These are phyloP conservation scores for Clathrus columnatus DNA, from an alignment of 768 basidiomycete species.

Conservation along the genomic window DNA sequence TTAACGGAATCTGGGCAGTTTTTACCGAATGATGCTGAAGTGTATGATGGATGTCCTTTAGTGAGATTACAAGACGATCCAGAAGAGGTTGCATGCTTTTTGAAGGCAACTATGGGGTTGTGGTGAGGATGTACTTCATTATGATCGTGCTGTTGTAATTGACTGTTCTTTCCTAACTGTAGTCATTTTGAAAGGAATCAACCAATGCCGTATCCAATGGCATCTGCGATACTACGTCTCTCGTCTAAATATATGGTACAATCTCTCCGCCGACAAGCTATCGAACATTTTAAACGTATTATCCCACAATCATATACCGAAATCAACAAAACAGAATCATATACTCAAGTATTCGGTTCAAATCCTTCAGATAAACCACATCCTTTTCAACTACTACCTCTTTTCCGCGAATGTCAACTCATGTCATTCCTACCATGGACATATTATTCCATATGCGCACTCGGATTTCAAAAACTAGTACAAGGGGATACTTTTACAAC, in stretches of 20 bases:
- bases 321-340: background rate
- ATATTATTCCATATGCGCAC: conserved; percentile 2
- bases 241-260: conserved; percentile 71
- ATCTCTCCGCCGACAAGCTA: conserved; percentile 50
- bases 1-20: conserved; percentile 17
- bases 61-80: conserved; percentile 18
- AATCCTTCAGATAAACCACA: background rate
- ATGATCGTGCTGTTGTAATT: no score
- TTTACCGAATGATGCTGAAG: conserved; percentile 14
- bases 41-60: conserved; percentile 19
- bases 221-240: conserved; percentile 64
- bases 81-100: conserved; percentile 13
- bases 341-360: background rate
- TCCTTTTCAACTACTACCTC: background rate
- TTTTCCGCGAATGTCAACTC: background rate
- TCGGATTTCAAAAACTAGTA: conserved; percentile 1
- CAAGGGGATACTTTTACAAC: background rate
- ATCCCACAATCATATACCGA: background rate
- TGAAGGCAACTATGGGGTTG: no score
- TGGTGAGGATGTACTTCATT: no score
- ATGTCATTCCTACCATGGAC: conserved; percentile 1
- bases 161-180: no score
- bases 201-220: conserved; percentile 38
- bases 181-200: no score
- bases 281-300: conserved; percentile 40